Evolutionary conservation across 768 basidiomycete species (phyloP).

Genomic region (Collybiopsis luxurians): DNA sequence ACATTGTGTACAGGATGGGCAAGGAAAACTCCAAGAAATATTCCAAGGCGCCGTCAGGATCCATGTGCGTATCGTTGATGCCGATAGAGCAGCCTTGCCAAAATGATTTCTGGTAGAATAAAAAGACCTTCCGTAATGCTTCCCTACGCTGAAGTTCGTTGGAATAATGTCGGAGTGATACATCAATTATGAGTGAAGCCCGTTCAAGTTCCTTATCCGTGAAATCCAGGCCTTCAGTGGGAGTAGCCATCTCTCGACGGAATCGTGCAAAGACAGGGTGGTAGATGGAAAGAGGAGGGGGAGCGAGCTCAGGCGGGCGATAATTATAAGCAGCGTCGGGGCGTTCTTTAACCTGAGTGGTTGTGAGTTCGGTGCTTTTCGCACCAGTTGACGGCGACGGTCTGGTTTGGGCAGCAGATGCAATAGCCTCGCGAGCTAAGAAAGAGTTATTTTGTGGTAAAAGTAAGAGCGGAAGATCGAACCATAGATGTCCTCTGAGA

Average conservation of each 20-base stretch:
- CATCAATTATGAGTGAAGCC: background rate
- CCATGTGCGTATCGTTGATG: background rate
- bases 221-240: background rate
- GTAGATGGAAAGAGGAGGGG: slow-evolving; percentile 12
- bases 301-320: slow-evolving; percentile 4
- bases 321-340: slow-evolving; percentile 10
- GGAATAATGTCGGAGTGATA: background rate
- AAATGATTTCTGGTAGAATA: background rate
- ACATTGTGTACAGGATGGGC: background rate
- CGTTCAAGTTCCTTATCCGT: background rate
- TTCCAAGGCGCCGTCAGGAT: background rate
- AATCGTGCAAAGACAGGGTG: slow-evolving; percentile 12
- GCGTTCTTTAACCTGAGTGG: background rate
- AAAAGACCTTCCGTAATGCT: background rate
- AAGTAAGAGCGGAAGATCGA: too few relatives aligned
- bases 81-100: background rate
- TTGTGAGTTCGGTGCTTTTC: background rate
- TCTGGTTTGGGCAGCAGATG: background rate
- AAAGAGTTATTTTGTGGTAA: too few relatives aligned
- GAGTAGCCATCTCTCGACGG: background rate
- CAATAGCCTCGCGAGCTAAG: background rate
- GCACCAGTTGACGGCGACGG: background rate
- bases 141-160: background rate
- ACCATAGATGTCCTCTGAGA: too few relatives aligned
- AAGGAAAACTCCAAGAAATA: background rate